A percentile compares a stretch with the other conserved stretches of the same genome.
Conservation (phyloP, 1,284 basidiomycete genomes). For the Leccinum griseonigrum region DNA sequence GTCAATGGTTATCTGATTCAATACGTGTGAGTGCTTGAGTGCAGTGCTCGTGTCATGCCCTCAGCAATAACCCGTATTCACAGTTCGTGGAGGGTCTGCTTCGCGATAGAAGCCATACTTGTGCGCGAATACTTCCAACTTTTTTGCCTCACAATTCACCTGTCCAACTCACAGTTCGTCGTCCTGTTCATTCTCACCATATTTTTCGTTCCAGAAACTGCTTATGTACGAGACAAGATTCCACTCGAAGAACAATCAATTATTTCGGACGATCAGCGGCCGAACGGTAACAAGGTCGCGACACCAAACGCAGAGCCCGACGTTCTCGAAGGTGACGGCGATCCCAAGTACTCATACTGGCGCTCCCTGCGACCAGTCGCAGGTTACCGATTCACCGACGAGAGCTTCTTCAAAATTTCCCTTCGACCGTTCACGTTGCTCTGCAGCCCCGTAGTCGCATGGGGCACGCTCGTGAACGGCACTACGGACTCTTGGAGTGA, state of each 20-base stretch:
- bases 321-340: not conserved
- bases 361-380: not conserved
- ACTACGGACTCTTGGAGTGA: conserved; percentile 1
- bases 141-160: not conserved
- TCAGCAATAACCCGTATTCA: not conserved
- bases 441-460: not conserved
- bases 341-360: not conserved
- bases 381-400: not conserved
- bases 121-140: not conserved
- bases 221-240: not conserved
- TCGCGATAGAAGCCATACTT: conserved; percentile 1
- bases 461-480: not conserved
- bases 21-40: not conserved
- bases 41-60: not conserved
- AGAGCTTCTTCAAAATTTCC: not conserved
- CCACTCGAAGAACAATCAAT: not conserved
- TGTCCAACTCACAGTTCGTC: not conserved
- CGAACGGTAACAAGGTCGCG: not conserved
- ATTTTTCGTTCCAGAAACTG: not conserved
- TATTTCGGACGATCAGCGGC: not conserved
- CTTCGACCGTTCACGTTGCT: not conserved
- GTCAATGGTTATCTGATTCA: conserved; percentile 1
- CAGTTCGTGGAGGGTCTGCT: not conserved
- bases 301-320: not conserved
- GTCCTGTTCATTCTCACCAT: not conserved